phyloP scores from a whole-genome alignment of 805 yeast species.

The Yarrowia sp. region DNA sequence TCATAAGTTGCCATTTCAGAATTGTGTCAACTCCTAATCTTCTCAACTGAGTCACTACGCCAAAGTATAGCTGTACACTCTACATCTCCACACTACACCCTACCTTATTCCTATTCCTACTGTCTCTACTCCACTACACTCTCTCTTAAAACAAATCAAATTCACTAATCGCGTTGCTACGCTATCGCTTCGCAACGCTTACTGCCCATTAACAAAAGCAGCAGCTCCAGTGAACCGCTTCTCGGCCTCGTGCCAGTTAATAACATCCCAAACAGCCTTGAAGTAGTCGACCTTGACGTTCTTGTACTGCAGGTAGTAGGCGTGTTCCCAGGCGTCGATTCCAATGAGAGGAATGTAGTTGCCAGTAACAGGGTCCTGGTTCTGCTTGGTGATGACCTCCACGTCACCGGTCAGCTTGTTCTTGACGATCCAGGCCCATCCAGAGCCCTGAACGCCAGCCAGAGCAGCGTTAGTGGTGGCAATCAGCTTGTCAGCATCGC shows the following conservation, averaged over 20 bases:
- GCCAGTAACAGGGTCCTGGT: slow-evolving; percentile 83
- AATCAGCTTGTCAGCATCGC: slow-evolving; percentile 67
- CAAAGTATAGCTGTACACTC: no score
- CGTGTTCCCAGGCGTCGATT: slow-evolving; percentile 96
- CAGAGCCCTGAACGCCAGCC: slow-evolving; percentile 91
- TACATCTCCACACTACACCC: no score
- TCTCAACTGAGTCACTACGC: no score
- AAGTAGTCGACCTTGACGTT: slow-evolving; percentile 89
- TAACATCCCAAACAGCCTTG: slow-evolving; percentile 90
- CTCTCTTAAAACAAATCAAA: no score
- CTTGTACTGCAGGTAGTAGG: slow-evolving; percentile 89
- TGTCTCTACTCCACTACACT: no score
- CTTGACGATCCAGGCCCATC: slow-evolving; percentile 91
- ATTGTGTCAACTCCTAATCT: no score
- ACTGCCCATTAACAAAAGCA: not conserved
- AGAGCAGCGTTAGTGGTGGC: slow-evolving; percentile 60
- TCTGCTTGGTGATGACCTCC: slow-evolving; percentile 75
- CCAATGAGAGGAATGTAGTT: slow-evolving; percentile 73
- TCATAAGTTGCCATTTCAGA: no score
- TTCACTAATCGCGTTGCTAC: no score
- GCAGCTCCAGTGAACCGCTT: slow-evolving; percentile 44
- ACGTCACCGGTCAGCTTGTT: slow-evolving; percentile 65
- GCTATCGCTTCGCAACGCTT: not conserved
- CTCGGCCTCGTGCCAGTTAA: slow-evolving; percentile 91
- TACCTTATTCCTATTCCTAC: no score